Evolutionary conservation across 306 rosid genomes (phyloP), one percentile per base, ranked within the genome.

Genomic region (Hylodesmum podocarpum): DNA sequence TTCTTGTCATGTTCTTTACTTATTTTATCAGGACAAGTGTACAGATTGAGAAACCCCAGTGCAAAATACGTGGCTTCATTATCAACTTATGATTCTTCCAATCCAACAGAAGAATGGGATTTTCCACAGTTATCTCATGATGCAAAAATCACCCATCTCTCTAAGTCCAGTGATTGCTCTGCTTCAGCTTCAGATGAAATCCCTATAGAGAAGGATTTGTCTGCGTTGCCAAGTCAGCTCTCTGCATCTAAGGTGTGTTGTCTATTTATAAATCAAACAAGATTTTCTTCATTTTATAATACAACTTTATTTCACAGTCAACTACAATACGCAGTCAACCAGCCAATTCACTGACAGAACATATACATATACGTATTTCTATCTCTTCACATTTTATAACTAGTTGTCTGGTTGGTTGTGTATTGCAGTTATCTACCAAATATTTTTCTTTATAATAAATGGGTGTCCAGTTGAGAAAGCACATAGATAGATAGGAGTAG

Each of bases 81-180:
- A 81, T 72, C 91, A 59, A 78, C 84, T 67, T 94, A 87, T 78
- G 91, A 94, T 83, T 88, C 97, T 63, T 80, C 97, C 44, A 82
- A 91, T 87, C 98, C 97, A 47, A 91, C 95, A 55, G 84, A 86
- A 77, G 90, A 87, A 57, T 94, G 98, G 98, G 92, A 86, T 22
- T 92, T 90, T 77, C 92, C 96, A 27, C 88, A 66, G 83, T 33
- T 92, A 84, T 84, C 93, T 29, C 62, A 81, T 29, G 44, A 86
- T 51, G 70, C 69, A 44, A 70, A 83, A 72, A 29, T 18, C 31
- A 53, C 49, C 15, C 51, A 36, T 47, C 27, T 28, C 34, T 64
- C 76, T 1, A 84, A 73, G 39, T 70, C 88, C 14, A 9, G 57
- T 64, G 86, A 68, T 73, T 70, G 78, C 46, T 36, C 55, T 57